phyloP scores from a whole-genome alignment of 495 filamentous ascomycete species.

The Tuber aestivum region DNA sequence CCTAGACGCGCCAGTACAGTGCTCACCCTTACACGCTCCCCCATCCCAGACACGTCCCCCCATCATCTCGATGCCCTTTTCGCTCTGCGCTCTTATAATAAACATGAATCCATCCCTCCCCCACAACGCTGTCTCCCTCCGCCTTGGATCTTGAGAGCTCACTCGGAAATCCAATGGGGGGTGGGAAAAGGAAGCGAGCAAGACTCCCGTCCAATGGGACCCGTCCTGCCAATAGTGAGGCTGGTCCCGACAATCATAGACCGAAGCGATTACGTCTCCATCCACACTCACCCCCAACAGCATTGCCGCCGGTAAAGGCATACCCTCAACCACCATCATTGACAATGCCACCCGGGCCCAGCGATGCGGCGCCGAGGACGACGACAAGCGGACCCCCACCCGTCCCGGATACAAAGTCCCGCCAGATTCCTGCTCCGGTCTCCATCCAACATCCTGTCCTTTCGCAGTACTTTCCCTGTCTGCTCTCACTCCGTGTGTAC shows the following conservation, averaged over 20 bases:
- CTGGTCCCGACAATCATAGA: background rate
- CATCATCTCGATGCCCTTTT: constrained; percentile 1
- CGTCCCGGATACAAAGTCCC: background rate
- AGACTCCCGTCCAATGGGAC: background rate
- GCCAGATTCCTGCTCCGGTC: constrained; percentile 18
- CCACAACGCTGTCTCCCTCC: background rate
- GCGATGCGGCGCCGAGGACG: constrained; percentile 23
- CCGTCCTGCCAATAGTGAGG: background rate
- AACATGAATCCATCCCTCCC: background rate
- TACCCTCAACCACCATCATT: constrained; percentile 7
- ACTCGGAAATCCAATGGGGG: background rate
- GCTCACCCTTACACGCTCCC: background rate
- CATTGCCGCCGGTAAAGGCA: background rate
- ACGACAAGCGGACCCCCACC: background rate
- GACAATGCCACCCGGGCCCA: constrained; percentile 6
- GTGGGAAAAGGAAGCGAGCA: background rate
- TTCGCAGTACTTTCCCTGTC: constrained; percentile 62
- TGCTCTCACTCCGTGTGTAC: constrained; percentile 67
- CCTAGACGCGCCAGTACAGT: constrained; percentile 13
- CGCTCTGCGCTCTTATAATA: background rate
- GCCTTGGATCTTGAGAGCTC: background rate
- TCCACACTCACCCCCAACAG: background rate
- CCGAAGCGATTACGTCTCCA: background rate
- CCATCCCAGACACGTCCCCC: constrained; percentile 22
- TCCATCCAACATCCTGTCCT: constrained; percentile 60